A percentile compares a stretch with the other conserved stretches of the same genome.
phyloP scores from a whole-genome alignment of 2,329 filamentous ascomycete species.

The Teratosphaeria nubilosa region DNA sequence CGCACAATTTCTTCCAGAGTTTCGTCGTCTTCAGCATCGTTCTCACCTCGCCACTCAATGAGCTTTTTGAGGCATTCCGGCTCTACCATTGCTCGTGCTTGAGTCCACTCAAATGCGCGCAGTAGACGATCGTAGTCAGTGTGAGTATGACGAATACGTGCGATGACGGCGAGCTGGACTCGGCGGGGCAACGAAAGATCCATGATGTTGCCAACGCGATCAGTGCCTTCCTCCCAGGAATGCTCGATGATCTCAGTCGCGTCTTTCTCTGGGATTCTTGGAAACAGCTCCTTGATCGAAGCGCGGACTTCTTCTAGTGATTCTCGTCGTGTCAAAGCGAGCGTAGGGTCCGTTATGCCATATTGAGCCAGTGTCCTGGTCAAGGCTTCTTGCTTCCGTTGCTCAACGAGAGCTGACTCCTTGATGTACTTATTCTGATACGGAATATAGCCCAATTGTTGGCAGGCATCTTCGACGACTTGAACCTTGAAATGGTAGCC shows the following conservation, averaged over 20 bases:
- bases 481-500: slow-evolving; percentile 53
- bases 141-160: slow-evolving; percentile 52
- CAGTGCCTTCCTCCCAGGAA: slow-evolving; percentile 50
- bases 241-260: slow-evolving; percentile 48
- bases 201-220: slow-evolving; percentile 47
- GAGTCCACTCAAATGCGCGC: slow-evolving; percentile 40
- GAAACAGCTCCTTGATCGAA: slow-evolving; percentile 52
- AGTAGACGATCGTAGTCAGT: slow-evolving; percentile 53
- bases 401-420: slow-evolving; percentile 13
- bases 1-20: slow-evolving; percentile 53
- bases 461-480: slow-evolving; percentile 49
- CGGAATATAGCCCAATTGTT: slow-evolving; percentile 37
- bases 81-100: slow-evolving; percentile 47
- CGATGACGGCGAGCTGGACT: slow-evolving; percentile 51
- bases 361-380: slow-evolving; percentile 28
- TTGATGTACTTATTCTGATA: slow-evolving; percentile 17
- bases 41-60: slow-evolving; percentile 53
- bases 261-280: slow-evolving; percentile 50
- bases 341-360: slow-evolving; percentile 11
- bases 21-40: slow-evolving; percentile 36
- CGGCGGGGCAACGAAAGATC: slow-evolving; percentile 46
- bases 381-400: slow-evolving; percentile 17
- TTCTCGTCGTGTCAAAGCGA: slow-evolving; percentile 25
- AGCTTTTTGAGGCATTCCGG: slow-evolving; percentile 46
- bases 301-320: slow-evolving; percentile 43